Conservation (phyloP, 1,139 yeast genomes). For the Geotrichum restrictum region DNA sequence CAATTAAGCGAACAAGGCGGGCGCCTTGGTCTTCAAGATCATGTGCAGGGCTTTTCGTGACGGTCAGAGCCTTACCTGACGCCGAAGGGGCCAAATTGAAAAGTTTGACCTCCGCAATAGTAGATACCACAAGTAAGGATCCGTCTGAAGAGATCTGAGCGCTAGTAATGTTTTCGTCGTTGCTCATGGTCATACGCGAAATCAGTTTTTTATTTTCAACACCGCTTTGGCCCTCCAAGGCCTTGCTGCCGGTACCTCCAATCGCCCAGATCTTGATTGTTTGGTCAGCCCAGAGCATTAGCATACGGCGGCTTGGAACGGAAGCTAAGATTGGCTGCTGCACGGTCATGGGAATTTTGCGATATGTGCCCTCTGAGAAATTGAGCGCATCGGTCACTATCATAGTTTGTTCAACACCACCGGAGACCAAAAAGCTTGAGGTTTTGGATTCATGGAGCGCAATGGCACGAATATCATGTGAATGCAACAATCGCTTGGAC, state of each 20-base stretch:
- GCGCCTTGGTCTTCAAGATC: slow-evolving; percentile 55
- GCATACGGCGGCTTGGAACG: slow-evolving; percentile 47
- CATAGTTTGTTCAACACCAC: slow-evolving; percentile 82
- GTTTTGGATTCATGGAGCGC: slow-evolving; percentile 56
- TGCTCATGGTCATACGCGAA: slow-evolving; percentile 61
- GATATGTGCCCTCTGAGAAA: slow-evolving; percentile 71
- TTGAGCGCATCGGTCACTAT: slow-evolving; percentile 63
- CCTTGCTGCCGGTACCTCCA: slow-evolving; percentile 30
- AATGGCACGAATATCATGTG: slow-evolving; percentile 85
- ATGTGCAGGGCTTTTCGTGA: slow-evolving; percentile 32
- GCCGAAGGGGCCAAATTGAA: slow-evolving; percentile 49
- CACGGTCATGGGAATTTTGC: slow-evolving; percentile 61
- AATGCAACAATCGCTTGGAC: slow-evolving; percentile 74
- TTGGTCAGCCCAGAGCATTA: slow-evolving; percentile 81
- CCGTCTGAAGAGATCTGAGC: slow-evolving; percentile 70
- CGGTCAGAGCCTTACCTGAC: slow-evolving; percentile 20
- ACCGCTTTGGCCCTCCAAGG: slow-evolving; percentile 30
- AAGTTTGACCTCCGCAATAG: slow-evolving; percentile 63
- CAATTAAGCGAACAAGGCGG: slow-evolving; percentile 34
- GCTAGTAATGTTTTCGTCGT: slow-evolving; percentile 74
- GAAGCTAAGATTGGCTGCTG: slow-evolving; percentile 56
- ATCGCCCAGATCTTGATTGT: slow-evolving; percentile 76
- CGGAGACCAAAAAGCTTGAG: slow-evolving; percentile 69
- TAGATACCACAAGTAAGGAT: slow-evolving; percentile 63
- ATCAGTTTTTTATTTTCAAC: slow-evolving; percentile 48